phyloP scores from a whole-genome alignment of 805 yeast species.

The Saturnispora sekii region DNA sequence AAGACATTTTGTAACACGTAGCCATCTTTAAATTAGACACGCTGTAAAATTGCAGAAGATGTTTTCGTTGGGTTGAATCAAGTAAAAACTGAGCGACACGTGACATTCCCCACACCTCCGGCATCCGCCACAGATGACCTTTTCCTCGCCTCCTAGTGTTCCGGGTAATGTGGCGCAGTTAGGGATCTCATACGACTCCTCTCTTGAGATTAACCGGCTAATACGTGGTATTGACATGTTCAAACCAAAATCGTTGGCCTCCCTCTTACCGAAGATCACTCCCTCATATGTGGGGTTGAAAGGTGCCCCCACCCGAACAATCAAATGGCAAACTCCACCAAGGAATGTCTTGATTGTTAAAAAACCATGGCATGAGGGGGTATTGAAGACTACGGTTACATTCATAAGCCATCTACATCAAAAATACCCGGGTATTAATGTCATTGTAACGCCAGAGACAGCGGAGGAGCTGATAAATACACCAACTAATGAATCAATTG shows the following conservation, averaged over 20 bases:
- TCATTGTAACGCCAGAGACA: slow-evolving; percentile 67
- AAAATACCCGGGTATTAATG: slow-evolving; percentile 60
- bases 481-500: background rate
- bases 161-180: background rate
- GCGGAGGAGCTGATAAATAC: slow-evolving; percentile 50
- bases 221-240: slow-evolving; percentile 1
- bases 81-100: too few species aligned
- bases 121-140: too few species aligned
- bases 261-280: slow-evolving; percentile 16
- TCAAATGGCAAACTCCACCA: slow-evolving; percentile 66
- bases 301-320: slow-evolving; percentile 49
- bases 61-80: too few species aligned
- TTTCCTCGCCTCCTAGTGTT: too few species aligned
- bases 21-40: too few species aligned
- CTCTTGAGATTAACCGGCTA: too few species aligned
- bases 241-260: slow-evolving; percentile 6
- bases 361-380: slow-evolving; percentile 69
- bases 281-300: slow-evolving; percentile 49
- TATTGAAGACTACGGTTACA: slow-evolving; percentile 53
- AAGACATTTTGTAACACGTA: background rate
- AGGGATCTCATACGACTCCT: background rate
- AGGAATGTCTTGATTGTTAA: slow-evolving; percentile 72
- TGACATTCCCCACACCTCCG: too few species aligned
- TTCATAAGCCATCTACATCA: slow-evolving; percentile 54
- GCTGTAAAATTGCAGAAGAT: too few species aligned